Conservation (phyloP, 148 eudicot species). For the Polygonum maritimum region DNA sequence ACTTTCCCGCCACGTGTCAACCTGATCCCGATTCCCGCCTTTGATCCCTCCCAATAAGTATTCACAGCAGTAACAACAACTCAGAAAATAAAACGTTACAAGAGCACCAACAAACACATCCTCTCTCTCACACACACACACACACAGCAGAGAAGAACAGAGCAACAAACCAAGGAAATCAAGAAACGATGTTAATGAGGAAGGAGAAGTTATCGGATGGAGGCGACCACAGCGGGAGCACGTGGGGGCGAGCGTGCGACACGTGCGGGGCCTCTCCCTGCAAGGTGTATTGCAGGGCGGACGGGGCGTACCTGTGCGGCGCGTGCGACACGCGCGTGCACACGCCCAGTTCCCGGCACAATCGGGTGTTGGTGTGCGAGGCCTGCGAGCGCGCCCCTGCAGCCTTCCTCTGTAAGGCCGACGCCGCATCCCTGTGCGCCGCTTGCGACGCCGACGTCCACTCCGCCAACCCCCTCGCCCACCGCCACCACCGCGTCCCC, state of each 20-base stretch:
- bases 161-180: not conserved
- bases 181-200: conserved; percentile 36
- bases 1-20: conserved; percentile 43
- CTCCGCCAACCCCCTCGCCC: conserved; percentile 77
- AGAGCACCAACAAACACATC: conserved; percentile 14
- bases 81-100: not conserved
- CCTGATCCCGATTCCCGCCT: conserved; percentile 25
- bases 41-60: not conserved
- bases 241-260: conserved; percentile 52
- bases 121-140: conserved; percentile 14
- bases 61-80: not conserved
- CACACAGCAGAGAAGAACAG: not conserved
- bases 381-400: conserved; percentile 83
- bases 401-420: conserved; percentile 80
- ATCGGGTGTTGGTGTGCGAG: conserved; percentile 71
- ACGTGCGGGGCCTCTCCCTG: conserved; percentile 45
- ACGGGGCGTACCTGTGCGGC: conserved; percentile 52
- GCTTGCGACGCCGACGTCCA: conserved; percentile 77
- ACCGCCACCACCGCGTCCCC: conserved; percentile 84
- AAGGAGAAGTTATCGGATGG: conserved; percentile 28
- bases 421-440: conserved; percentile 76
- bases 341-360: conserved; percentile 38
- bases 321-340: conserved; percentile 52
- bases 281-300: conserved; percentile 60
- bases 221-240: not conserved